Percentiles rank a stretch among this genome's conserved stretches.
phyloP scores from a whole-genome alignment of 306 rosid species.

The Vigna mungo region DNA sequence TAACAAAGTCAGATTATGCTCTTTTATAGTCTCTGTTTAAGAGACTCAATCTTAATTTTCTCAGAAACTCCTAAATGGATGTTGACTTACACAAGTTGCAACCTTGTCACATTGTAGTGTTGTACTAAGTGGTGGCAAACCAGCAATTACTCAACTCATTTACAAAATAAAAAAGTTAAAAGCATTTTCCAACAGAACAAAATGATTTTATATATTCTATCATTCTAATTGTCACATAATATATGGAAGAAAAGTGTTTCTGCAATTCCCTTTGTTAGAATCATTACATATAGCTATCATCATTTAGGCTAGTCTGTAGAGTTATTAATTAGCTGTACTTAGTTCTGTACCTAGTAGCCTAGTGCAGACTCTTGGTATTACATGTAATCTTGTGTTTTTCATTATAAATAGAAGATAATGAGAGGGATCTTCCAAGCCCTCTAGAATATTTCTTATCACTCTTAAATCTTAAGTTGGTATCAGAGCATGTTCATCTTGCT shows the following conservation, averaged over 20 bases:
- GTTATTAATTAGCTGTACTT: too few species aligned
- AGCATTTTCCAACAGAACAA: neutral
- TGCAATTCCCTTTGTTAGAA: too few species aligned
- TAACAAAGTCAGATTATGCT: neutral
- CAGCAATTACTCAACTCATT: conserved; percentile 10
- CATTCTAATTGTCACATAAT: neutral
- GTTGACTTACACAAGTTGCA: neutral
- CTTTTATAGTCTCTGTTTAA: neutral
- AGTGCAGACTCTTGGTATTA: too few species aligned
- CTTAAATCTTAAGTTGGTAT: too few species aligned
- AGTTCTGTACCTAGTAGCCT: too few species aligned
- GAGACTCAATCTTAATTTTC: neutral
- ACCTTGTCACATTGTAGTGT: neutral
- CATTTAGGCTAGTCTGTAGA: too few species aligned
- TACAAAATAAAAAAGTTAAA: conserved; percentile 8
- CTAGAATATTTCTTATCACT: too few species aligned
- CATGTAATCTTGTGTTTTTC: too few species aligned
- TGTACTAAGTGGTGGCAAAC: conserved; percentile 10
- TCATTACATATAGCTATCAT: too few species aligned
- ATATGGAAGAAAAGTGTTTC: conserved; percentile 5
- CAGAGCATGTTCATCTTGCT: too few species aligned
- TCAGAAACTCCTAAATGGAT: neutral
- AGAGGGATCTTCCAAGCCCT: too few species aligned
- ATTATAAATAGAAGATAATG: too few species aligned
- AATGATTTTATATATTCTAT: neutral